These are phyloP conservation scores for Saturnispora diversa DNA, from an alignment of 805 yeast genomes.

Conservation along the genomic window DNA sequence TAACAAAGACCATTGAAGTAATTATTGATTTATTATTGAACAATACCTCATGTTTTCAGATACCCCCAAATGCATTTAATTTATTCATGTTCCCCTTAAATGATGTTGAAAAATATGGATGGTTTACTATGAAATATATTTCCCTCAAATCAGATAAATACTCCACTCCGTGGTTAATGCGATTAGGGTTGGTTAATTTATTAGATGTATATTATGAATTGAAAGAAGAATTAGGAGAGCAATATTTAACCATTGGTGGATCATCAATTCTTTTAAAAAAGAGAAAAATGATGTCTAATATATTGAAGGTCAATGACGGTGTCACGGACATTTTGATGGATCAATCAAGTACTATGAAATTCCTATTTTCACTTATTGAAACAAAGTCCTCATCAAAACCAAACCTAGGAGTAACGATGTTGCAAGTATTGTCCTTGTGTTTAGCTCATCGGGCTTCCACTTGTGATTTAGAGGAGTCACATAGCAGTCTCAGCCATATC, in stretches of 20 bases:
- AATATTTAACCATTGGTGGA: not conserved
- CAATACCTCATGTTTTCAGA: constrained; percentile 8
- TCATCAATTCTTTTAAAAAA: constrained; percentile 1
- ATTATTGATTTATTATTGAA: constrained; percentile 17
- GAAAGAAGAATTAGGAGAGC: constrained; percentile 11
- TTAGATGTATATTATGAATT: constrained; percentile 28
- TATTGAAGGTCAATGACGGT: not conserved
- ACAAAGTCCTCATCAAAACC: constrained; percentile 13
- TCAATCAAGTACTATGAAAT: constrained; percentile 13
- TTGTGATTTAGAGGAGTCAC: not conserved
- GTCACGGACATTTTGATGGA: not conserved
- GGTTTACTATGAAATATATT: constrained; percentile 22
- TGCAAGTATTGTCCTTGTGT: constrained; percentile 29
- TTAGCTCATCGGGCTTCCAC: constrained; percentile 13
- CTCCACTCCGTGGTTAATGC: constrained; percentile 35
- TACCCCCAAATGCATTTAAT: constrained; percentile 13
- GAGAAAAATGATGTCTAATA: constrained; percentile 2
- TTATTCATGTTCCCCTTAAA: constrained; percentile 14
- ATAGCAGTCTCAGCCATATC: not conserved
- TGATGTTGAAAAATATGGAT: constrained; percentile 9
- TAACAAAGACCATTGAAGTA: constrained; percentile 14
- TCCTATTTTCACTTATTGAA: constrained; percentile 21
- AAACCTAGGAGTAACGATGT: constrained; percentile 16
- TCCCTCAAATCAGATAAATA: constrained; percentile 7
- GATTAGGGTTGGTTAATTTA: constrained; percentile 31